Evolutionary conservation across 371 early-diverging fungal genomes (phyloP), one percentile per base, ranked within the genome.

Genomic region (Rhizomucor miehei): DNA sequence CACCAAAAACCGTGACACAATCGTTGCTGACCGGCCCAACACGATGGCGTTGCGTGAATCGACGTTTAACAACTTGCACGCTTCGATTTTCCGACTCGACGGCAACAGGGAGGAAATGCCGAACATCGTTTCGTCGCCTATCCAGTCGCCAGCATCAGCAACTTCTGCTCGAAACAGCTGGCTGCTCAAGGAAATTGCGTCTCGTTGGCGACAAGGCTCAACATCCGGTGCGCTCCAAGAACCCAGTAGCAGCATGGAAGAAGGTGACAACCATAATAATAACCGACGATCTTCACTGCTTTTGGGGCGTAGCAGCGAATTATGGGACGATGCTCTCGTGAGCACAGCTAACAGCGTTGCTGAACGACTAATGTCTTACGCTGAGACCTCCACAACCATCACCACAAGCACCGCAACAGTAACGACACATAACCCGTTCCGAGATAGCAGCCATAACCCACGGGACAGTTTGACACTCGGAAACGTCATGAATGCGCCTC

Each of bases 171-270:
- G 29, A 29, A 29, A 29, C 48, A 56, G 56, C 37, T 56, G 56
- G 56, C 20, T 56, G 23, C 37, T 56, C n/a, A 56, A 56, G 37
- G 56, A 56, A 36, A 56, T 56, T 49, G 56, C 56, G 17, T 48
- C 48, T 13, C 50, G 56, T 11, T 56, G 56, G 56, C 49, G 41
- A 35, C 56, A 56, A 36, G 56, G 56, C 20, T 56, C 56, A 13
- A 21, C 48, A 4, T 45, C 56, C 1, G 56, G 56, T 16, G 56
- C 56, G 9, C 56, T 56, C 48, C 24, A 25, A 17, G n/a, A n/a
- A n/a, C n/a, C n/a, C 48, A 48, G 19, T 25, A 48, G 34, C 48
- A 24, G 19, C 17, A 48, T 6, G n/a, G n/a, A n/a, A n/a, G n/a
- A n/a, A n/a, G 14, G 29, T 51, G 4, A 41, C 38, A 43, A 29